Evolutionary conservation across 768 basidiomycete genomes (phyloP).

Genomic region (Kwoniella dendrophila): DNA sequence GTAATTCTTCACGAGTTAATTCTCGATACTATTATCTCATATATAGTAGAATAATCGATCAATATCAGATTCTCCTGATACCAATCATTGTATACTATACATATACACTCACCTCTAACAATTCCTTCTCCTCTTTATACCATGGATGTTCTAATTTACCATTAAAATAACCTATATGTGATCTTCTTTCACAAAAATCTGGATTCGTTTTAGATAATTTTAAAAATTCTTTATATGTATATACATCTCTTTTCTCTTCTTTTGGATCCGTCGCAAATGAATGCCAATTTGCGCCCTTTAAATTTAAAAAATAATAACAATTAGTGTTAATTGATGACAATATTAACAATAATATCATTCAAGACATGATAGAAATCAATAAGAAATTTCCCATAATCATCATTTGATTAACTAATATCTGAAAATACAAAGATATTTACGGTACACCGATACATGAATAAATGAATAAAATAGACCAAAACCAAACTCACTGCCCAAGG

Average conservation of each 20-base stretch:
- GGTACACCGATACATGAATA: no score
- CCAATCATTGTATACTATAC: neutral
- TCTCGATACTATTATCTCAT: conserved; percentile 26
- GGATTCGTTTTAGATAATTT: conserved; percentile 43
- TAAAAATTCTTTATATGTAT: conserved; percentile 39
- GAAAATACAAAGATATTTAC: no score
- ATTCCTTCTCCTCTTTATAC: conserved; percentile 46
- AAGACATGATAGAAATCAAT: no score
- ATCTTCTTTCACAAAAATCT: conserved; percentile 35
- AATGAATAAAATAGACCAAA: neutral
- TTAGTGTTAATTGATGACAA: no score
- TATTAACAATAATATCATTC: no score
- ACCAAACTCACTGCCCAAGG: conserved; percentile 55
- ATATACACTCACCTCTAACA: conserved; percentile 37
- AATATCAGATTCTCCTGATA: neutral
- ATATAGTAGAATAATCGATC: neutral
- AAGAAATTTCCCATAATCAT: no score
- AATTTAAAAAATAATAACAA: neutral
- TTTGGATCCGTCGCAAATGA: conserved; percentile 42
- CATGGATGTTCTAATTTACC: conserved; percentile 22
- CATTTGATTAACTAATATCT: no score
- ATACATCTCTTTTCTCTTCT: conserved; percentile 30
- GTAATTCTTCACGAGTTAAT: conserved; percentile 22
- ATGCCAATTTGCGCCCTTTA: conserved; percentile 54
- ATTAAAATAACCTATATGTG: conserved; percentile 43